Conservation (phyloP, 176 grass and related monocot genomes). For the Carex myosuroides region DNA sequence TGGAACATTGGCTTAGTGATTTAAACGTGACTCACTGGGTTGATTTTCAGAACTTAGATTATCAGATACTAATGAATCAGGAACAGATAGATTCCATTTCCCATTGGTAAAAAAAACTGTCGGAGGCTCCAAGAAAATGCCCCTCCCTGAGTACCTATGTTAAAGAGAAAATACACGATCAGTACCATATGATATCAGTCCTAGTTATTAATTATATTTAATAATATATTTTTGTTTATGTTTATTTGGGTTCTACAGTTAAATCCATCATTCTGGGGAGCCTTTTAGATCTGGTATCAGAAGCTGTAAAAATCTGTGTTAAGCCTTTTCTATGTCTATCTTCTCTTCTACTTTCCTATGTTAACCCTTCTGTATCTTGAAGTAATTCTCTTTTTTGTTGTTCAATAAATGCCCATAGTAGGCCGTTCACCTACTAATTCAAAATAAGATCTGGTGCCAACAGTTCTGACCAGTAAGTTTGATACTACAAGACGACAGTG, state of each 20-base stretch:
- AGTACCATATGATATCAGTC: not conserved
- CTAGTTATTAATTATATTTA: not conserved
- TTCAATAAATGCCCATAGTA: not conserved
- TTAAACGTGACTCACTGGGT: slow-evolving; percentile 46
- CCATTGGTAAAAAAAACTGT: slow-evolving; percentile 47
- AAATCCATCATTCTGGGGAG: not conserved
- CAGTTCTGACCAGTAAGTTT: not conserved
- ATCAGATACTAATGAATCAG: slow-evolving; percentile 32
- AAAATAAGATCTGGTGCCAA: not conserved
- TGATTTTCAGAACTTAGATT: slow-evolving; percentile 33
- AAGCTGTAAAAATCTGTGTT: not conserved
- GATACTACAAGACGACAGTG: not conserved
- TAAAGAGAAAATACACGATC: not conserved
- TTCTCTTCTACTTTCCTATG: not conserved
- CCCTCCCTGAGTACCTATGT: slow-evolving; percentile 77
- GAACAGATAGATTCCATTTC: slow-evolving; percentile 62
- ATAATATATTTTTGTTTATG: not conserved
- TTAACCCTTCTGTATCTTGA: not conserved
- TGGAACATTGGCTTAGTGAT: not conserved
- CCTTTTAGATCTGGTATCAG: not conserved
- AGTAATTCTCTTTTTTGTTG: not conserved
- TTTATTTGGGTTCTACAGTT: not conserved
- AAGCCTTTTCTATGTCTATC: not conserved
- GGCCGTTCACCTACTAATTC: not conserved
- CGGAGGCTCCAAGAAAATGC: slow-evolving; percentile 84